These are phyloP conservation scores for Elongisporangium senticosum DNA, from an alignment of 352 stramenopile genomes.

Conservation along the genomic window DNA sequence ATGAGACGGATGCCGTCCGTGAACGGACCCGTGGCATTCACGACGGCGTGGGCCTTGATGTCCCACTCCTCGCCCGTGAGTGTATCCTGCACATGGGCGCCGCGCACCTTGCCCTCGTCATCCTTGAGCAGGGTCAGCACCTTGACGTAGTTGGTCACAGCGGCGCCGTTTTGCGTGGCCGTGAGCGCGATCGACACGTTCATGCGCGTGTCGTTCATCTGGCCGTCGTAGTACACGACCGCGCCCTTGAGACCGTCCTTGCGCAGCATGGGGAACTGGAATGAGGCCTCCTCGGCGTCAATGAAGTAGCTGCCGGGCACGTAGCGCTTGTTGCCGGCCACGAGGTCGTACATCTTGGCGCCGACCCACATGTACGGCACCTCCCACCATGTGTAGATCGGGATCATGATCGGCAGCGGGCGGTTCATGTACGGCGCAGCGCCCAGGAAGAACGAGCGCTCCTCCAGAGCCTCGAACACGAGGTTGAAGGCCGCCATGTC, in stretches of 20 bases:
- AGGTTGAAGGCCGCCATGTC: conserved; percentile 89
- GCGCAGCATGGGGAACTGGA: conserved; percentile 93
- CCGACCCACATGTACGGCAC: conserved; percentile 93
- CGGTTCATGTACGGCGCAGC: conserved; percentile 94
- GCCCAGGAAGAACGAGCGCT: conserved; percentile 90
- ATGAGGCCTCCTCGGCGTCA: conserved; percentile 87
- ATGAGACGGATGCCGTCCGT: conserved; percentile 88
- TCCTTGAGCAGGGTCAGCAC: conserved; percentile 86
- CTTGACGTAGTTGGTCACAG: conserved; percentile 90
- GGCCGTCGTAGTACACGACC: conserved; percentile 87
- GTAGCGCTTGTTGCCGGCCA: conserved; percentile 85
- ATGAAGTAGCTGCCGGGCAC: conserved; percentile 90
- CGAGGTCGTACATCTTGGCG: conserved; percentile 91
- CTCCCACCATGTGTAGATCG: conserved; percentile 94
- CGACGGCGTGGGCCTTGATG: conserved; percentile 83
- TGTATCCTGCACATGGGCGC: conserved; percentile 86
- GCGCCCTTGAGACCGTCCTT: conserved; percentile 90
- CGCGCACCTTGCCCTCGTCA: conserved; percentile 74
- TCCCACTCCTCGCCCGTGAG: conserved; percentile 89
- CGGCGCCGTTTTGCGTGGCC: conserved; percentile 90
- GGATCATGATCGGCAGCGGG: conserved; percentile 94
- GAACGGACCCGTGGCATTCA: conserved; percentile 96
- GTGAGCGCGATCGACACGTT: conserved; percentile 93
- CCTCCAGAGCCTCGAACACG: conserved; percentile 91
- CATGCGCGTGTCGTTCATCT: conserved; percentile 96